These are phyloP conservation scores for Wallacemonas sp. DNA, from an alignment of 208 protist species.

Conservation along the genomic window DNA sequence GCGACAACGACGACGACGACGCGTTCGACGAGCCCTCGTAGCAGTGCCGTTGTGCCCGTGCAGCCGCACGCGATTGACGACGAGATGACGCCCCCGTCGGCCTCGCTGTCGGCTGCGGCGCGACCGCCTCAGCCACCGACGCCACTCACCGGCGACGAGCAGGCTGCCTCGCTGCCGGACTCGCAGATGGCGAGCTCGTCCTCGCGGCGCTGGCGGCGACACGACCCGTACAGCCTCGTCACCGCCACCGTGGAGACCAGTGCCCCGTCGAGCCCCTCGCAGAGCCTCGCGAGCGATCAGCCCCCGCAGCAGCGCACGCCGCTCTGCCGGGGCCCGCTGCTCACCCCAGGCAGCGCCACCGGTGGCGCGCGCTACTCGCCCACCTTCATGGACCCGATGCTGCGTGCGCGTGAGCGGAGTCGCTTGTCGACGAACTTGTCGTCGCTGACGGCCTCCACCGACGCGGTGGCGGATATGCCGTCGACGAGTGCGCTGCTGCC, in stretches of 20 bases:
- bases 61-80: conserved; percentile 6
- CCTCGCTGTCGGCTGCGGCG: no score
- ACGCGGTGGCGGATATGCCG: not conserved
- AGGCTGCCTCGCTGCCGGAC: not conserved
- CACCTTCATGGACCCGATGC: not conserved
- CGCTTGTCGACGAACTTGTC: not conserved
- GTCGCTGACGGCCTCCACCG: not conserved
- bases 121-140: conserved; percentile 2
- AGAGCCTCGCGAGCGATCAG: conserved; percentile 6
- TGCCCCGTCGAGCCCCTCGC: conserved; percentile 10
- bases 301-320: conserved; percentile 6
- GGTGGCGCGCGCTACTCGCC: not conserved
- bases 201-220: conserved; percentile 3
- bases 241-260: conserved; percentile 3
- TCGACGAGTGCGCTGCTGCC: not conserved
- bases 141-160: conserved; percentile 1
- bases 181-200: not conserved
- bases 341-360: not conserved
- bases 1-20: no score
- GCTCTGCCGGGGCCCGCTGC: not conserved
- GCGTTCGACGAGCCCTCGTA: no score
- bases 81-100: not conserved
- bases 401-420: not conserved
- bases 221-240: conserved; percentile 4
- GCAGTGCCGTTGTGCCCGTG: not conserved